phyloP scores from a whole-genome alignment of 192 early-diverging fungal genomes.

The Spizellomyces sp. region DNA sequence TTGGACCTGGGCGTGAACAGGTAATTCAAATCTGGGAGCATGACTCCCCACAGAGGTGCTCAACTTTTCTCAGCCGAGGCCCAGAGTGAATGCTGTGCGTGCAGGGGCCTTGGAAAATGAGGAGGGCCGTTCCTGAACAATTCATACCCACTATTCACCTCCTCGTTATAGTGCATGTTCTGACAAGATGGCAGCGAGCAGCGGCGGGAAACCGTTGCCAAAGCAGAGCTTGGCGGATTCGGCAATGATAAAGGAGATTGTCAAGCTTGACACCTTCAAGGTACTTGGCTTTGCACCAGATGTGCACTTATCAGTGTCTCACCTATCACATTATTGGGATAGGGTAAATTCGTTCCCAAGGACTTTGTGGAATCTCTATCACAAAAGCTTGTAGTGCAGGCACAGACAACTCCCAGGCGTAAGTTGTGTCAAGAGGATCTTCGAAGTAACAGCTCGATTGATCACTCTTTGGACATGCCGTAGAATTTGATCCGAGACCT shows the following conservation, averaged over 20 bases:
- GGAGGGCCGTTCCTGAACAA: too few species aligned
- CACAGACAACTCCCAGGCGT: conserved; percentile 41
- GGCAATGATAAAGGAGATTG: conserved; percentile 14
- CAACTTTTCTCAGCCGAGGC: too few species aligned
- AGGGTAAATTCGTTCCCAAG: conserved; percentile 55
- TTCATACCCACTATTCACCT: too few species aligned
- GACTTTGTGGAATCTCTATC: conserved; percentile 64
- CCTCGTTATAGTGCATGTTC: too few species aligned
- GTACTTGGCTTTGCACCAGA: neutral
- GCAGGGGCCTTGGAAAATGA: too few species aligned
- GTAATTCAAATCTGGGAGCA: too few species aligned
- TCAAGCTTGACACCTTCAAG: conserved; percentile 37
- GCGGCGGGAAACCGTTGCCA: neutral
- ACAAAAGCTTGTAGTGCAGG: conserved; percentile 48
- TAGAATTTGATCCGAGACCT: conserved; percentile 85
- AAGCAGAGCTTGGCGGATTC: conserved; percentile 4
- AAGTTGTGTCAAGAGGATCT: neutral
- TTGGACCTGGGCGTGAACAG: too few species aligned
- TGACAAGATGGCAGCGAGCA: too few species aligned
- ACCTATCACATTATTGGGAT: neutral
- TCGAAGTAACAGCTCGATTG: neutral
- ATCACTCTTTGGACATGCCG: neutral
- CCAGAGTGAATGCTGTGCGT: too few species aligned
- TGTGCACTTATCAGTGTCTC: neutral
- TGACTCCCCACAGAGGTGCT: too few species aligned